Conservation (phyloP, 2,329 filamentous ascomycete species). For the Aspergillus bombycis region DNA sequence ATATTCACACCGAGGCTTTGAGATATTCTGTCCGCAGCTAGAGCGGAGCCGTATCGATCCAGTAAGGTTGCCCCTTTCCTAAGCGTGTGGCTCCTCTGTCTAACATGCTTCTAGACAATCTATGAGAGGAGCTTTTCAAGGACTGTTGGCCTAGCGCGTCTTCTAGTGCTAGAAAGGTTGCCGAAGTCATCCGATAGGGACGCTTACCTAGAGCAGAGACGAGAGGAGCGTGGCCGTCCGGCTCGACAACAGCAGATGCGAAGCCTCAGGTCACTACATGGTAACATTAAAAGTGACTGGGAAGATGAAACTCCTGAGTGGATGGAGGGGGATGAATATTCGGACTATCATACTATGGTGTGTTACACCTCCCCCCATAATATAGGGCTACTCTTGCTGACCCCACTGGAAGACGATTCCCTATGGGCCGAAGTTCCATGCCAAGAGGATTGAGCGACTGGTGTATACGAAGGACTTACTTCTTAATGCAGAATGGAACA, state of each 20-base stretch:
- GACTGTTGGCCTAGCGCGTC: slow-evolving; percentile 74
- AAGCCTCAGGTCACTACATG: slow-evolving; percentile 48
- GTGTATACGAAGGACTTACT: slow-evolving; percentile 80
- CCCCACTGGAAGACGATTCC: slow-evolving; percentile 36
- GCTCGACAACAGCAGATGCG: slow-evolving; percentile 37
- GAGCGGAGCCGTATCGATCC: slow-evolving; percentile 78
- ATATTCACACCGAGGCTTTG: slow-evolving; percentile 82
- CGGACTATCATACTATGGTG: slow-evolving; percentile 77
- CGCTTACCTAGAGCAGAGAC: slow-evolving; percentile 69
- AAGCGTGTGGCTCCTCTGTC: not conserved
- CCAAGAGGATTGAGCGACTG: slow-evolving; percentile 72
- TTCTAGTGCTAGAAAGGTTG: slow-evolving; percentile 78
- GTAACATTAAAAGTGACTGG: slow-evolving; percentile 75
- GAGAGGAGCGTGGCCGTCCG: slow-evolving; percentile 73
- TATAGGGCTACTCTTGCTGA: slow-evolving; percentile 38
- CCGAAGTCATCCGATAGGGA: slow-evolving; percentile 71
- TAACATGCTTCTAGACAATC: slow-evolving; percentile 58
- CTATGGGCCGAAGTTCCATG: slow-evolving; percentile 41
- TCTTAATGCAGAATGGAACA: slow-evolving; percentile 86
- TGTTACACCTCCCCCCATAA: slow-evolving; percentile 38
- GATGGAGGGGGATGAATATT: slow-evolving; percentile 75
- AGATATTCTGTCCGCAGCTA: slow-evolving; percentile 76
- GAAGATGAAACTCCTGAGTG: slow-evolving; percentile 85
- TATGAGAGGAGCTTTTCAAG: slow-evolving; percentile 79
- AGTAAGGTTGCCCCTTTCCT: slow-evolving; percentile 19